These are phyloP conservation scores for Phallus indusiatus DNA, from an alignment of 768 basidiomycete genomes.

Conservation along the genomic window DNA sequence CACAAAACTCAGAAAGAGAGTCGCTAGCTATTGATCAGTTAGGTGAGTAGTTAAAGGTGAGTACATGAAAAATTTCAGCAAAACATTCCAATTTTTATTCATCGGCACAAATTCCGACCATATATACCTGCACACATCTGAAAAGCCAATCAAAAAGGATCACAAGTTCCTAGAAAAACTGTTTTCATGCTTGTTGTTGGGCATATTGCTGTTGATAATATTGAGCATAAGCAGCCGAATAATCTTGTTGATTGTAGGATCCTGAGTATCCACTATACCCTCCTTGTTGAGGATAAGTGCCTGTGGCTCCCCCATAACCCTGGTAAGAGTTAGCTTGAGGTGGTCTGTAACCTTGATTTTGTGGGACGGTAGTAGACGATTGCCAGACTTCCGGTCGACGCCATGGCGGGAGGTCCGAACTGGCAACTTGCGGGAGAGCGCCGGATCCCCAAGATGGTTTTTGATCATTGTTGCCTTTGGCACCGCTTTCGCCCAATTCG, in stretches of 20 bases:
- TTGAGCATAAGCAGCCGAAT: conserved; percentile 67
- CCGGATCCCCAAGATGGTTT: conserved; percentile 43
- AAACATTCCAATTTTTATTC: neutral
- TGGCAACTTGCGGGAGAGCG: conserved; percentile 57
- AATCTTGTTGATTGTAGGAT: conserved; percentile 50
- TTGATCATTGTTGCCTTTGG: conserved; percentile 40
- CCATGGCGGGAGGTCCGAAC: conserved; percentile 75
- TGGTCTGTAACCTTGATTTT: conserved; percentile 54
- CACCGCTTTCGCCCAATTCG: conserved; percentile 82
- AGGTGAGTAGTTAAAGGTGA: conserved; percentile 7
- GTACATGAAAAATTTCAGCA: conserved; percentile 2
- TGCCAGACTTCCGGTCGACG: conserved; percentile 86
- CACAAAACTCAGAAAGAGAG: conserved; percentile 2
- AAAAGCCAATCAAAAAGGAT: neutral
- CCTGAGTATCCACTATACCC: conserved; percentile 26
- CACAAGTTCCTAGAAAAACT: neutral
- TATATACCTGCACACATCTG: conserved; percentile 9
- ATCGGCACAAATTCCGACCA: conserved; percentile 1
- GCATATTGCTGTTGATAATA: conserved; percentile 87
- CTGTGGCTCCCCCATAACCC: conserved; percentile 35
- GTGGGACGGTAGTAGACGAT: conserved; percentile 26
- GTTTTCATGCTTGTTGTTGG: conserved; percentile 52
- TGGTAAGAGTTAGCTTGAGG: conserved; percentile 32
- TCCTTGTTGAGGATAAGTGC: conserved; percentile 26
- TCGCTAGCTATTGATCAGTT: conserved; percentile 10